Evolutionary conservation across 306 rosid species (phyloP).

Genomic region (Vicia villosa): DNA sequence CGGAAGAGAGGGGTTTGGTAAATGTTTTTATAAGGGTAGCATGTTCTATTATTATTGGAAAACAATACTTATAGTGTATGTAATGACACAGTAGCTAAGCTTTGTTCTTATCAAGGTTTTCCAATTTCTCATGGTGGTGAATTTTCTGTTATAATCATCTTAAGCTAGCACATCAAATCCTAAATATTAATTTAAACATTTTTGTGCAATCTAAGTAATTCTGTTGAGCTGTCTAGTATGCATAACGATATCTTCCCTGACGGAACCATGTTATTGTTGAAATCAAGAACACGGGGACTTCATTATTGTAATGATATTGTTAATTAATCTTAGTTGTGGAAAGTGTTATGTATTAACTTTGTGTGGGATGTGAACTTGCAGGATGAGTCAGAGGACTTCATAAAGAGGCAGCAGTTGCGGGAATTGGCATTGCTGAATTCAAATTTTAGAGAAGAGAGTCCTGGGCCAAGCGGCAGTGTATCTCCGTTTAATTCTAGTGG

Average conservation of each 20-base stretch:
- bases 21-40: no score
- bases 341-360: slow-evolving; percentile 2
- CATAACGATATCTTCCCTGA: slow-evolving; percentile 13
- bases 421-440: slow-evolving; percentile 89
- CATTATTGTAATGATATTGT: neutral
- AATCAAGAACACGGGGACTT: slow-evolving; percentile 15
- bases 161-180: slow-evolving; percentile 7
- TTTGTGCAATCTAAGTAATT: slow-evolving; percentile 14
- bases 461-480: slow-evolving; percentile 82
- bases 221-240: neutral
- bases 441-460: slow-evolving; percentile 86
- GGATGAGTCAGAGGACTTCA: slow-evolving; percentile 87
- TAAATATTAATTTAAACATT: slow-evolving; percentile 13
- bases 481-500: slow-evolving; percentile 92
- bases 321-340: slow-evolving; percentile 16
- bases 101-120: neutral
- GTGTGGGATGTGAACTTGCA: slow-evolving; percentile 42
- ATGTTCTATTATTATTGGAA: no score
- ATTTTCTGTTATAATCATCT: slow-evolving; percentile 22
- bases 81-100: no score
- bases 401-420: slow-evolving; percentile 87
- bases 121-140: slow-evolving; percentile 14
- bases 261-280: slow-evolving; percentile 27
- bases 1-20: no score
- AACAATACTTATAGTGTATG: no score